A percentile compares a stretch with the other conserved stretches of the same genome.
These are phyloP conservation scores for Nakataea oryzae DNA, from an alignment of 2,329 filamentous ascomycete genomes.

Conservation along the genomic window DNA sequence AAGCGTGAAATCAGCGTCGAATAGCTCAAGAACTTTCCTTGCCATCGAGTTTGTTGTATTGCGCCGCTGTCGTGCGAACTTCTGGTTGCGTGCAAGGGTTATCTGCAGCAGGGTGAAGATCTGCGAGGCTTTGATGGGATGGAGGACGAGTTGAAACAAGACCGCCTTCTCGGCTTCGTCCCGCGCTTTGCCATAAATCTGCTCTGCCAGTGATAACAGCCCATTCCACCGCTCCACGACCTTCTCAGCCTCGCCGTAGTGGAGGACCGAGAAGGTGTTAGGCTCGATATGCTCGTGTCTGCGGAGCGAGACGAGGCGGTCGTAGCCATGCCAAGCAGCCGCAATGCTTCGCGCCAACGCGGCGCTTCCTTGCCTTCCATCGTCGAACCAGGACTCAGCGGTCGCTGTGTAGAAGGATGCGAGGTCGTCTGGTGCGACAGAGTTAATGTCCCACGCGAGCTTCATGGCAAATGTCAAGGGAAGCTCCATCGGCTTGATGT, in stretches of 20 bases:
- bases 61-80: conserved; percentile 44
- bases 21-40: conserved; percentile 32
- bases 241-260: conserved; percentile 48
- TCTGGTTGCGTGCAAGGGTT: conserved; percentile 35
- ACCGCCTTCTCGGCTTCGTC: conserved; percentile 32
- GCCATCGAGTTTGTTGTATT: conserved; percentile 42
- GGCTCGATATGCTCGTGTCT: conserved; percentile 51
- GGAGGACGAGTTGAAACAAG: conserved; percentile 51
- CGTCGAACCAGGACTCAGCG: conserved; percentile 38
- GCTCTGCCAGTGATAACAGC: conserved; percentile 31
- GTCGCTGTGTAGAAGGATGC: conserved; percentile 20
- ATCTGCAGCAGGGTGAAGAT: conserved; percentile 39
- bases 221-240: conserved; percentile 39
- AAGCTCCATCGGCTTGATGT: conserved; percentile 54
- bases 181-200: conserved; percentile 29
- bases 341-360: background rate
- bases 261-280: conserved; percentile 42
- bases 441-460: conserved; percentile 49
- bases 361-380: background rate
- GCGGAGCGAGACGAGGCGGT: conserved; percentile 33
- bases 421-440: conserved; percentile 25
- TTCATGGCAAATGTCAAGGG: conserved; percentile 59
- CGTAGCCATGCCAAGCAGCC: conserved; percentile 18
- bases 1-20: conserved; percentile 38
- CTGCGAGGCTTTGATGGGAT: conserved; percentile 47